phyloP scores from a whole-genome alignment of 2,329 filamentous ascomycete genomes.

The Phaeoacremonium minimum region DNA sequence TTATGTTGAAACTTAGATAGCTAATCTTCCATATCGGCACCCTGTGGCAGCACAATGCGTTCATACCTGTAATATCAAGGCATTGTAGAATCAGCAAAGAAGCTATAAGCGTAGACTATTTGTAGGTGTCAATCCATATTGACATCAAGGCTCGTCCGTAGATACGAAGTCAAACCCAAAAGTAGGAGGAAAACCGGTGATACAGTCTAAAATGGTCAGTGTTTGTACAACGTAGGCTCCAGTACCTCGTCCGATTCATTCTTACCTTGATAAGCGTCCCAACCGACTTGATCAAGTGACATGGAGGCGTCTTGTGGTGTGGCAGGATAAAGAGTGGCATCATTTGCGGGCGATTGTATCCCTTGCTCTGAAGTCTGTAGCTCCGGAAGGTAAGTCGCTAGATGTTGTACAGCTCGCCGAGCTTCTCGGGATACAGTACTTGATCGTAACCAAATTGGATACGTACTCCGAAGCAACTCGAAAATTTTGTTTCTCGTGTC shows the following conservation, averaged over 20 bases:
- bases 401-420: constrained; percentile 6
- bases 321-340: background rate
- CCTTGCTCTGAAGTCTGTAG: no score
- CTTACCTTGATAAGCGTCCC: background rate
- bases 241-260: background rate
- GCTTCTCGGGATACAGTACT: constrained; percentile 8
- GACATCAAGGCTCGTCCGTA: background rate
- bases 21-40: no score
- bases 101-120: no score
- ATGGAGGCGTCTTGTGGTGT: background rate
- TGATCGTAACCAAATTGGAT: constrained; percentile 8
- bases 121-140: no score
- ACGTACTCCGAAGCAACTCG: constrained; percentile 4
- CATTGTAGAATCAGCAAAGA: no score
- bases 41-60: no score
- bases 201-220: background rate
- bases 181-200: background rate
- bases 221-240: background rate
- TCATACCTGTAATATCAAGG: no score
- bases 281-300: background rate
- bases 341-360: no score
- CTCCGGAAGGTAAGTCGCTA: no score
- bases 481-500: constrained; percentile 1
- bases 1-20: no score
- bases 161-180: background rate